Evolutionary conservation across 345 rosid species (phyloP).

Genomic region (Eucalyptus curtisii): DNA sequence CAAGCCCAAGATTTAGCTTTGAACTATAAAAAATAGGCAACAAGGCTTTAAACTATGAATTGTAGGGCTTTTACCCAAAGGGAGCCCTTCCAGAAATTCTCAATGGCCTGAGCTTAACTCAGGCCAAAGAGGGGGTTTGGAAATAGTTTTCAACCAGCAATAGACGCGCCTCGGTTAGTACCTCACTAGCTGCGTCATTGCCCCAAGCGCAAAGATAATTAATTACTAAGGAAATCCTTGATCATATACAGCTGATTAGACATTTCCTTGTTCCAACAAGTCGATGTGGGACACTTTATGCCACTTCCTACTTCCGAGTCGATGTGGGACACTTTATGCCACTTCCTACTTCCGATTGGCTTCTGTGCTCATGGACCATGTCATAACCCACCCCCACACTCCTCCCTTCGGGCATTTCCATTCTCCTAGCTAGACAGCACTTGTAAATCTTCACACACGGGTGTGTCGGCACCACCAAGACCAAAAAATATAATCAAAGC

Average conservation of each 20-base stretch:
- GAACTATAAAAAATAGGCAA: background rate
- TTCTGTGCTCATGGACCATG: background rate
- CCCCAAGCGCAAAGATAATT: slow-evolving; percentile 16
- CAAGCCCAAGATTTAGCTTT: background rate
- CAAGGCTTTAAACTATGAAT: background rate
- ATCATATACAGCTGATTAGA: background rate
- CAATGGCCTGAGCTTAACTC: slow-evolving; percentile 3
- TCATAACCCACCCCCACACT: background rate
- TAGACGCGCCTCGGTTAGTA: slow-evolving; percentile 26
- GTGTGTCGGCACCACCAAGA: background rate
- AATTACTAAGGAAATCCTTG: fast-evolving
- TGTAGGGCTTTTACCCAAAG: slow-evolving; percentile 12
- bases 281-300: background rate
- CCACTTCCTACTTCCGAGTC: too few species aligned
- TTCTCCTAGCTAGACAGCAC: background rate
- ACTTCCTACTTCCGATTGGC: background rate
- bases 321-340: background rate
- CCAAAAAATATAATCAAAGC: background rate
- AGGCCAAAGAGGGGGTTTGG: slow-evolving; percentile 32
- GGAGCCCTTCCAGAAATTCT: slow-evolving; percentile 41
- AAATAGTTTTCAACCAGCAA: slow-evolving; percentile 41
- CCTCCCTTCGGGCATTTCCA: background rate
- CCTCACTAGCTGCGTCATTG: slow-evolving; percentile 31
- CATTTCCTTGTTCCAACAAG: background rate
- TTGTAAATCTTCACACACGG: background rate